Base-by-base conservation (phyloP, 768 basidiomycete genomes). In the Tricholoma furcatifolium region DNA sequence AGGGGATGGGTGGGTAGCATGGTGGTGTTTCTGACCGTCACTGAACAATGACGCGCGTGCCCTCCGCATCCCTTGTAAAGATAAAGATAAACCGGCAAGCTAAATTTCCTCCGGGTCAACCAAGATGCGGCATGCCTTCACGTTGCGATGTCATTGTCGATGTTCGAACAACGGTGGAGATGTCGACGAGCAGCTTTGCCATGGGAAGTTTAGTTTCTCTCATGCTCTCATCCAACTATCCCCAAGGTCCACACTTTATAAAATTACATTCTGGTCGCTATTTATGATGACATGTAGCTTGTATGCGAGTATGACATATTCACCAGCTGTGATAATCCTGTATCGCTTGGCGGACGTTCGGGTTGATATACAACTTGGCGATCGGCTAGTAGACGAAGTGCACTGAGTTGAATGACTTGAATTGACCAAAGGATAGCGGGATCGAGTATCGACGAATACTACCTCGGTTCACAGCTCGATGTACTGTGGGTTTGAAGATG, bases 401-500 rank as follows among this genome's bases (percentile, higher is more conserved):
- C 5, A 3, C 27, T 44, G 27, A 27, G 27, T 27, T 27, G 27
- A 7, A 4, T 27, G 7, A 27, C 79, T 91, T 85, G 2, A 96
- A 75, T 49, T 71, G 74, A 4, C 94, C 93, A 57, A 94, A 93
- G 72, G 7, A 27, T 27, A 27, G 27, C 27, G 27, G 27, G 27
- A 27, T 27, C 27, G 27, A 27, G 27, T 27, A 94, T 21, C 94
- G 79, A 17, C 75, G 71, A 24, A 75, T 70, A 4, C 89, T 88
- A 20, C 82, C 83, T 39, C 83, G 75, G 59, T 94, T 93, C 58
- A 91, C 77, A 2, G 87, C 94, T 40, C 94, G 83, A 67, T 98
- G 95, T 1, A 88, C 76, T 0, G 93, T 95, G 0, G 91, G 93
- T 60, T 90, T 91, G 80, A 94, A 96, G 38, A 93, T 75, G 60